Base-by-base conservation (phyloP, 1,284 basidiomycete species). In the Anthracocystis setariae region DNA sequence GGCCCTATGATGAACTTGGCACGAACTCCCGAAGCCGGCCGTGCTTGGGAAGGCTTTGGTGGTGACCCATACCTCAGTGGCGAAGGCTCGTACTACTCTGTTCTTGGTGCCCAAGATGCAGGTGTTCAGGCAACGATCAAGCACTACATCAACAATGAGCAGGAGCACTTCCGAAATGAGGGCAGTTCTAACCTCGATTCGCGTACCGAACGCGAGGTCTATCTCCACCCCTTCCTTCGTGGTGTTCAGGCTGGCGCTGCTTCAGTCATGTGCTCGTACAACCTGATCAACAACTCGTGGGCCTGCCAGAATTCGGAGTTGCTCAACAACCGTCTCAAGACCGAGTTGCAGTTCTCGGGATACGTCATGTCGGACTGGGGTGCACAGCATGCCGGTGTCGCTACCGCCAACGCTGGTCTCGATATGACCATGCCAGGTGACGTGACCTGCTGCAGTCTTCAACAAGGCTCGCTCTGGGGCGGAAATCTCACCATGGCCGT, bases 321-420 rank as follows among this genome's bases (percentile, higher is more conserved):
- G 5, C 82, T 91, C 62, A 91, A 91, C 79, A 88, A 87, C n/a
- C 84, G 90, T 21, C 83, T 91, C 51, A 92, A 92, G 84, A 86
- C 86, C 18, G 90, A 92, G 81, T 86, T 88, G 55, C 90, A 89
- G 3, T 93, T 92, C 86, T 89, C 90, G 82, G 92, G 92, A 23
- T 90, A 86, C 73, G 85, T 89, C 25, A 52, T 77, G 63, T 63
- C 60, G 13, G 73, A 78, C 46, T 78, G 74, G 76, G 69, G 77
- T 32, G 76, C 71, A 12, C 70, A 74, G 49, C 66, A 73, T 18
- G 55, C 70, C 18, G 72, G 84, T 3, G 77, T 79, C 4, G 79
- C 79, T 20, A 82, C 84, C 85, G 21, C 86, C 87, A 87, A 87
- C 62, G 84, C 85, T 13, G 91, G 92, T 18, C 85, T 93, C 20